phyloP scores from a whole-genome alignment of 768 basidiomycete species.

The Podaxis pistillaris region DNA sequence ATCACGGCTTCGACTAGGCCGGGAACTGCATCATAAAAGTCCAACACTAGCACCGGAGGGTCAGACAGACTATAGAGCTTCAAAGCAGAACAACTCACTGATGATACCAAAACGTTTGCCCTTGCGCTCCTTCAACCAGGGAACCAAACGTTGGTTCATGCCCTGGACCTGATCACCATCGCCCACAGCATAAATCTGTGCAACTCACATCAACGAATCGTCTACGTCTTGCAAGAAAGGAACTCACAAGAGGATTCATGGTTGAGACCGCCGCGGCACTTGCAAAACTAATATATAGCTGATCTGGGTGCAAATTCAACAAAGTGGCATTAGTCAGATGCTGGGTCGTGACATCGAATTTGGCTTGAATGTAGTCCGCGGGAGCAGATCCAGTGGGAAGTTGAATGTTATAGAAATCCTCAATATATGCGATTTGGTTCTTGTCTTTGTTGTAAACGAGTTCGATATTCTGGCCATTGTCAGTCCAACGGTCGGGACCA shows the following conservation, averaged over 20 bases:
- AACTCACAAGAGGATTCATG: not conserved
- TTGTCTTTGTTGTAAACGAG: constrained; percentile 39
- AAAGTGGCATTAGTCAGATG: constrained; percentile 42
- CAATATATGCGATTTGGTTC: constrained; percentile 42
- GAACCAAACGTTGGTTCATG: constrained; percentile 43
- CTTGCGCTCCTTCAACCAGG: constrained; percentile 39
- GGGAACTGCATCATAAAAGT: constrained; percentile 46
- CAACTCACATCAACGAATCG: not conserved
- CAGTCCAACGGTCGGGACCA: constrained; percentile 42
- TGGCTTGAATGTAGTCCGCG: constrained; percentile 39
- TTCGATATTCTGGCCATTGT: constrained; percentile 45
- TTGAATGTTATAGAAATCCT: constrained; percentile 43
- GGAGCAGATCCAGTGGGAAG: constrained; percentile 32
- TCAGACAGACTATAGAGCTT: not conserved
- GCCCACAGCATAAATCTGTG: constrained; percentile 43
- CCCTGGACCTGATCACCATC: constrained; percentile 34
- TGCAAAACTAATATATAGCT: constrained; percentile 48
- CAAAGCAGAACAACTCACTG: constrained; percentile 30
- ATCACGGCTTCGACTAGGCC: constrained; percentile 46
- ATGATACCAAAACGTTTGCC: constrained; percentile 46
- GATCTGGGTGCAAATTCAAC: constrained; percentile 33
- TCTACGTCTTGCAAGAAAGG: not conserved
- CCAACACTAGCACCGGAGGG: constrained; percentile 34
- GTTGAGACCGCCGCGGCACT: constrained; percentile 30
- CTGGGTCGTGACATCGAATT: constrained; percentile 38